Conservation (phyloP, 2,329 filamentous ascomycete genomes). For the Mollisia scopiformis region DNA sequence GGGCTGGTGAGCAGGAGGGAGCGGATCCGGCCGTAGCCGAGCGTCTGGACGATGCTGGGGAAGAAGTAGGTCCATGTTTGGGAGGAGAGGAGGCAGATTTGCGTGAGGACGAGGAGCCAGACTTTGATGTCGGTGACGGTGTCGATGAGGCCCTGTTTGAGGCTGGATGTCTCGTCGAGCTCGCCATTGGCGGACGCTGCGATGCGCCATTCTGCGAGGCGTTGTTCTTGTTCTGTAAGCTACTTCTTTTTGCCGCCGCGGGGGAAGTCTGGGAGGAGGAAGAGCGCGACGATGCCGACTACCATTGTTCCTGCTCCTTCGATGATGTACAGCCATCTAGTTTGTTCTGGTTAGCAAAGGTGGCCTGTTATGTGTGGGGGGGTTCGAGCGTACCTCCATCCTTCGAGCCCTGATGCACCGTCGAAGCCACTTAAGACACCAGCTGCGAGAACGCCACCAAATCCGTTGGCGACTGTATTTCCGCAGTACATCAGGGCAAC, state of each 20-base stretch:
- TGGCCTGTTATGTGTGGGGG: not conserved
- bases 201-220: slow-evolving; percentile 54
- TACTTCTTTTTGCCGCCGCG: slow-evolving; percentile 32
- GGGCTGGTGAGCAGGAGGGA: slow-evolving; percentile 23
- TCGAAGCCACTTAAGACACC: slow-evolving; percentile 37
- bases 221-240: slow-evolving; percentile 46
- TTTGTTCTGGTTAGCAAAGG: not conserved
- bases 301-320: slow-evolving; percentile 20
- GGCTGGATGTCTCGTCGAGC: not conserved
- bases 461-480: slow-evolving; percentile 43
- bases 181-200: slow-evolving; percentile 35
- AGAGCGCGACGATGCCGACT: slow-evolving; percentile 8
- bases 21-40: slow-evolving; percentile 18
- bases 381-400: slow-evolving; percentile 1
- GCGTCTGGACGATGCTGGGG: slow-evolving; percentile 25
- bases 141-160: slow-evolving; percentile 2
- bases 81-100: not conserved
- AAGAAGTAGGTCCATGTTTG: slow-evolving; percentile 33
- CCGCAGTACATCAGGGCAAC: slow-evolving; percentile 36
- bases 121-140: slow-evolving; percentile 1
- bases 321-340: slow-evolving; percentile 23
- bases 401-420: slow-evolving; percentile 7
- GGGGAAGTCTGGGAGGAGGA: slow-evolving; percentile 15
- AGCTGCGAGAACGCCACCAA: slow-evolving; percentile 44
- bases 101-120: not conserved